Evolutionary conservation across 352 stramenopile genomes (phyloP), one percentile per base, ranked within the genome.

Genomic region (Pythium brachiatum): DNA sequence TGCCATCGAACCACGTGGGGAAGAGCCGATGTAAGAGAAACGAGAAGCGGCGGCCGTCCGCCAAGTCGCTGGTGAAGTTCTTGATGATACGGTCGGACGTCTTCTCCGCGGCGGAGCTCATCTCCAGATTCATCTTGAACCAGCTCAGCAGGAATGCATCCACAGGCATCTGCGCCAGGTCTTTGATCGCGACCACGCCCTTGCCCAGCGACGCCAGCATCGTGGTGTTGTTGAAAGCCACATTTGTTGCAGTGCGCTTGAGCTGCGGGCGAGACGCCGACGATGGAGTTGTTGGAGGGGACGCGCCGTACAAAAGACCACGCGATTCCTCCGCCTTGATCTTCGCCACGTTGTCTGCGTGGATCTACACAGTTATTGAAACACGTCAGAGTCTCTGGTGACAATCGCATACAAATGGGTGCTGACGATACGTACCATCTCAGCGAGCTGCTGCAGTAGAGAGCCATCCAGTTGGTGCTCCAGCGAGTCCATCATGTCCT

Each of bases 401-500:
- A n/a, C n/a, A n/a, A n/a, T n/a, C n/a, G n/a, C n/a, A n/a, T n/a
- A n/a, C n/a, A n/a, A n/a, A n/a, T n/a, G n/a, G n/a, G n/a, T n/a
- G n/a, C n/a, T n/a, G n/a, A n/a, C n/a, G 4, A 43, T 32, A 9
- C 20, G 16, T 64, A 86, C 79, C 74, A 87, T 88, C 29, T 89
- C 80, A 8, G 74, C 69, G 32, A 72, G 54, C 38, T 63, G 50
- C 25, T 64, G 58, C 9, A 72, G 59, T 53, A 73, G 53, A 23
- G 65, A 57, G 46, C 84, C 84, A 39, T 94, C 84, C 13, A 89
- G 70, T 46, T 94, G 84, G 43, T 78, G 78, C 62, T 92, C 82
- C 23, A 94, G 79, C 18, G 82, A 88, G 58, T 94, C 84, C 77
- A 94, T 89, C 55, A 78, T 74, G 36, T 91, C 84, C 60, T 90